Percentiles rank a stretch among this genome's conserved stretches.
These are phyloP conservation scores for Primulina tabacum DNA, from an alignment of 257 asterid species.

Conservation along the genomic window DNA sequence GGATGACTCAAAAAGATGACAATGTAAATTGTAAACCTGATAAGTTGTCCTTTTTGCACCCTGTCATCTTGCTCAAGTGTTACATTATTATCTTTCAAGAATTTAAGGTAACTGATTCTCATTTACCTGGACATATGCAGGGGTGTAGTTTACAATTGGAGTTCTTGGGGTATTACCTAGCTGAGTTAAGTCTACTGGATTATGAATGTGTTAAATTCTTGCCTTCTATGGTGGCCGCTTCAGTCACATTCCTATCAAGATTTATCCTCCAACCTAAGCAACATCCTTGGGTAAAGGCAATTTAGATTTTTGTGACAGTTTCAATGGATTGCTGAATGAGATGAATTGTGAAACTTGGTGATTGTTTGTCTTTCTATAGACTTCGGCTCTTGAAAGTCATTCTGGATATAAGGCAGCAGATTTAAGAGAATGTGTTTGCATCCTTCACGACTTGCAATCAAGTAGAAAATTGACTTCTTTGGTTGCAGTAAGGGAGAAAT, in stretches of 20 bases:
- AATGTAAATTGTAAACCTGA: neutral
- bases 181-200: constrained; percentile 77
- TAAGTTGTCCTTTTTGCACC: neutral
- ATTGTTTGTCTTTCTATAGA: constrained; percentile 26
- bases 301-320: neutral
- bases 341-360: neutral
- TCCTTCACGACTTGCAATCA: constrained; percentile 64
- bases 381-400: constrained; percentile 33
- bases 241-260: constrained; percentile 67
- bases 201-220: constrained; percentile 67
- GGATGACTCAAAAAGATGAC: constrained; percentile 44
- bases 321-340: neutral
- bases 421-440: constrained; percentile 58
- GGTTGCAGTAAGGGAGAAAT: constrained; percentile 42
- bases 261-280: constrained; percentile 53
- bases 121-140: constrained; percentile 34
- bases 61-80: neutral
- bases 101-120: constrained; percentile 19
- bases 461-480: constrained; percentile 32
- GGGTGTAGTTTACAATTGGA: constrained; percentile 48
- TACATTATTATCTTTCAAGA: neutral
- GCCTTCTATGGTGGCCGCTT: constrained; percentile 84
- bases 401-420: constrained; percentile 69
- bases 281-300: constrained; percentile 69
- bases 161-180: constrained; percentile 72